Conservation (phyloP, 805 yeast species). For the Candida maris region DNA sequence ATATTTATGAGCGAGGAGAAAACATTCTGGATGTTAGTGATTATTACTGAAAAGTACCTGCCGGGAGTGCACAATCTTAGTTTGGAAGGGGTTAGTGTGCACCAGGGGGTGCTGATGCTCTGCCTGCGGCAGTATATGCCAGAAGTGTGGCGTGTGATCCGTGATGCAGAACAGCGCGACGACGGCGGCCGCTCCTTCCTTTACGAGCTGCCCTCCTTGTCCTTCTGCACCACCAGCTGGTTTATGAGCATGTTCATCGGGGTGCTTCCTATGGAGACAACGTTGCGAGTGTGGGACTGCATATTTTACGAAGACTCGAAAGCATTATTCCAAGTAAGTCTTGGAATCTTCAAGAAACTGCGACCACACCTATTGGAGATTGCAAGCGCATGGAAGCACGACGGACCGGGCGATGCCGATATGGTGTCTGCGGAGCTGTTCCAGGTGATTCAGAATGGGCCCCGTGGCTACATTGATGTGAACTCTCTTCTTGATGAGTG, state of each 20-base stretch:
- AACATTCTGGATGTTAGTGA: constrained; percentile 94
- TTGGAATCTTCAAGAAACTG: constrained; percentile 73
- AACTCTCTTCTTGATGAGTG: constrained; percentile 67
- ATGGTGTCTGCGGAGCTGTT: constrained; percentile 45
- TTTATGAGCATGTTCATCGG: constrained; percentile 97
- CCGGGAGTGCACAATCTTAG: constrained; percentile 91
- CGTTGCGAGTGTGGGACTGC: constrained; percentile 91
- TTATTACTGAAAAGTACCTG: constrained; percentile 76
- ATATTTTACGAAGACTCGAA: constrained; percentile 89
- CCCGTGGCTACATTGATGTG: constrained; percentile 68
- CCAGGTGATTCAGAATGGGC: constrained; percentile 81
- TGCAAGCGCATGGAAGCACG: constrained; percentile 12
- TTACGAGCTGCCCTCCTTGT: constrained; percentile 79
- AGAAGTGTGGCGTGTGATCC: constrained; percentile 61
- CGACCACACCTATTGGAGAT: constrained; percentile 53
- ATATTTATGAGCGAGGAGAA: constrained; percentile 86
- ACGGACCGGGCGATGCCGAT: constrained; percentile 22
- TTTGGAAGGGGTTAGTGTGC: constrained; percentile 90
- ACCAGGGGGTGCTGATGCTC: constrained; percentile 90
- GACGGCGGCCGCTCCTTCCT: constrained; percentile 45
- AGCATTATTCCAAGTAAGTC: constrained; percentile 74
- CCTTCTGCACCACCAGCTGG: constrained; percentile 95
- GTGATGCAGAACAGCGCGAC: constrained; percentile 20
- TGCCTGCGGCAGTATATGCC: constrained; percentile 84
- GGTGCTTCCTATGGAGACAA: constrained; percentile 81